phyloP scores from a whole-genome alignment of 176 grass and related monocot genomes.

The Zoysia pacifica region DNA sequence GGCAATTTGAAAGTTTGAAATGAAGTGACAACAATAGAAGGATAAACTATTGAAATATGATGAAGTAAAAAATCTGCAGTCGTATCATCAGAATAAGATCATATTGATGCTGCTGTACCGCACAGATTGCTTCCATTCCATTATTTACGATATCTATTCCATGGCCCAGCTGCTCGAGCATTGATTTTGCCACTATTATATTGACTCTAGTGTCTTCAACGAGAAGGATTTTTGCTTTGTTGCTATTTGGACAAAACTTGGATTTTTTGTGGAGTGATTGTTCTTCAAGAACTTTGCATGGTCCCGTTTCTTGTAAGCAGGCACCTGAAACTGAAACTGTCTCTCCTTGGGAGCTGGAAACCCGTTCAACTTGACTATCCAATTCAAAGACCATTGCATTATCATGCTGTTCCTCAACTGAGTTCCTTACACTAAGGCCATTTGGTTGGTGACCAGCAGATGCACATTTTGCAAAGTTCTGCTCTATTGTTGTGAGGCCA shows the following conservation, averaged over 20 bases:
- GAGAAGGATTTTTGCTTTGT: constrained; percentile 67
- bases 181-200: constrained; percentile 90
- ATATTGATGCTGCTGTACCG: constrained; percentile 64
- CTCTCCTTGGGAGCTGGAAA: constrained; percentile 51
- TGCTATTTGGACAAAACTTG: constrained; percentile 41
- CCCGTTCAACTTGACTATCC: constrained; percentile 46
- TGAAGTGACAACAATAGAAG: constrained; percentile 22
- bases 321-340: constrained; percentile 41
- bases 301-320: constrained; percentile 32
- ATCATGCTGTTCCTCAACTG: constrained; percentile 39
- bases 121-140: constrained; percentile 74
- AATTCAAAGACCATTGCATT: constrained; percentile 37
- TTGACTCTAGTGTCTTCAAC: constrained; percentile 94
- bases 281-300: constrained; percentile 35
- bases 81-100: constrained; percentile 93
- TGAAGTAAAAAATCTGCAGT: constrained; percentile 15
- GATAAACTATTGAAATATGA: constrained; percentile 28
- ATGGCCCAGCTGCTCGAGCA: constrained; percentile 77
- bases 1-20: background rate
- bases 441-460: constrained; percentile 33
- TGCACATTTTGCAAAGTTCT: constrained; percentile 23
- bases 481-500: constrained; percentile 37
- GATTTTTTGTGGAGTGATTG: constrained; percentile 51
- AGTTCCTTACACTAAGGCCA: constrained; percentile 37
- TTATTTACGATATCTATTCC: constrained; percentile 82